phyloP scores from a whole-genome alignment of 163 green algal genomes.

The Chlamydomonas reinhardtii region DNA sequence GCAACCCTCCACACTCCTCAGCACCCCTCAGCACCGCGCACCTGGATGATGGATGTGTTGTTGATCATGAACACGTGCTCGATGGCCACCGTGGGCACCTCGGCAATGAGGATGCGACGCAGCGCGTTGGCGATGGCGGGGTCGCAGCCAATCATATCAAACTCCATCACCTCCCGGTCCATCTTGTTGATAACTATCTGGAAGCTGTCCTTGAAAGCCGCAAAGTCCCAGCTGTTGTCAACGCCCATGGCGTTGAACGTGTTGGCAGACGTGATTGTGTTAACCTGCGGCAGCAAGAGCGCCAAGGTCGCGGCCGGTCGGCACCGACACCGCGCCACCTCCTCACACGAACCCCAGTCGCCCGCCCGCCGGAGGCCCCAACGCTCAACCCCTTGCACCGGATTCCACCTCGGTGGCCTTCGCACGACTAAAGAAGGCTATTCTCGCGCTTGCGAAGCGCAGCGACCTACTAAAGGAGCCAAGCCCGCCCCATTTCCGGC shows the following conservation, averaged over 20 bases:
- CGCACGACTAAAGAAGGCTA: no score
- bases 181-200: slow-evolving; percentile 71
- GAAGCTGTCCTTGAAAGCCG: slow-evolving; percentile 78
- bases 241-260: slow-evolving; percentile 78
- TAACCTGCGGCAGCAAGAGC: slow-evolving; percentile 64
- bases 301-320: not conserved
- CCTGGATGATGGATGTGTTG: slow-evolving; percentile 98
- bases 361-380: no score
- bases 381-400: no score
- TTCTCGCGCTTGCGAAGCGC: no score
- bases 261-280: slow-evolving; percentile 75
- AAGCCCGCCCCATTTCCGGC: not conserved
- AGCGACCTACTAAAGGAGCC: no score
- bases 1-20: no score
- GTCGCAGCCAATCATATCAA: slow-evolving; percentile 90
- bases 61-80: slow-evolving; percentile 98
- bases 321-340: not conserved
- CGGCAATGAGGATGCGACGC: slow-evolving; percentile 93
- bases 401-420: no score
- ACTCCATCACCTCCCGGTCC: slow-evolving; percentile 83
- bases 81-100: slow-evolving; percentile 97
- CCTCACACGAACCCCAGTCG: no score
- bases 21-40: slow-evolving; percentile 2
- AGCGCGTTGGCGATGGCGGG: slow-evolving; percentile 94
- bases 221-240: slow-evolving; percentile 84